These are phyloP conservation scores for Atkinsonella hypoxylon DNA, from an alignment of 2,329 filamentous ascomycete species.

Conservation along the genomic window DNA sequence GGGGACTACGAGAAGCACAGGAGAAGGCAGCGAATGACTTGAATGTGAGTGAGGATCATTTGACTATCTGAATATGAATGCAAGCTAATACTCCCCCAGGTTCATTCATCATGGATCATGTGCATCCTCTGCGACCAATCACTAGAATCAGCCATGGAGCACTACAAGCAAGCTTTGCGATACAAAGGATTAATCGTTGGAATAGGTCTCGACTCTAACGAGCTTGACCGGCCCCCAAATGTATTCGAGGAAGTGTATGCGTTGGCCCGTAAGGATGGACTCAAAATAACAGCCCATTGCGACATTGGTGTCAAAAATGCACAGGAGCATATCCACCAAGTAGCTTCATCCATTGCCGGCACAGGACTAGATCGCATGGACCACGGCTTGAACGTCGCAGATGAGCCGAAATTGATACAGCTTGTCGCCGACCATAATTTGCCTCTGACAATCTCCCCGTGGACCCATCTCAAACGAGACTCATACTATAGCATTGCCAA, in stretches of 20 bases:
- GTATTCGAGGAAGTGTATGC: slow-evolving; percentile 30
- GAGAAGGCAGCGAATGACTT: slow-evolving; percentile 40
- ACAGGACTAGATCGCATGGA: slow-evolving; percentile 56
- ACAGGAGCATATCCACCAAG: slow-evolving; percentile 40
- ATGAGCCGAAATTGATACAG: slow-evolving; percentile 44
- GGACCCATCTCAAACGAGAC: slow-evolving; percentile 11
- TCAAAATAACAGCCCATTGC: slow-evolving; percentile 36
- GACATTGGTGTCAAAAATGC: slow-evolving; percentile 38
- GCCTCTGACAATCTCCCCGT: slow-evolving; percentile 57
- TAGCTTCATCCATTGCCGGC: slow-evolving; percentile 35
- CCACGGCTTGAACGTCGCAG: slow-evolving; percentile 54
- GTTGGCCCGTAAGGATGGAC: slow-evolving; percentile 25
- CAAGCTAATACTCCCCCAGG: slow-evolving; percentile 29
- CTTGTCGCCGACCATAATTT: slow-evolving; percentile 42
- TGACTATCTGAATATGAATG: background rate
- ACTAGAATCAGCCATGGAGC: slow-evolving; percentile 55
- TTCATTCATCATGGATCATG: slow-evolving; percentile 54
- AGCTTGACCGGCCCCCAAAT: slow-evolving; percentile 29
- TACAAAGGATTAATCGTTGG: slow-evolving; percentile 29
- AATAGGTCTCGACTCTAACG: slow-evolving; percentile 35
- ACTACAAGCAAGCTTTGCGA: slow-evolving; percentile 32
- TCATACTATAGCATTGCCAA: slow-evolving; percentile 36
- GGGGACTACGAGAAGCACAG: slow-evolving; percentile 48
- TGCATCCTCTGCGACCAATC: slow-evolving; percentile 61
- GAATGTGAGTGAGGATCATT: background rate